These are phyloP conservation scores for Penicillium sp. DNA, from an alignment of 2,329 filamentous ascomycete genomes.

Conservation along the genomic window DNA sequence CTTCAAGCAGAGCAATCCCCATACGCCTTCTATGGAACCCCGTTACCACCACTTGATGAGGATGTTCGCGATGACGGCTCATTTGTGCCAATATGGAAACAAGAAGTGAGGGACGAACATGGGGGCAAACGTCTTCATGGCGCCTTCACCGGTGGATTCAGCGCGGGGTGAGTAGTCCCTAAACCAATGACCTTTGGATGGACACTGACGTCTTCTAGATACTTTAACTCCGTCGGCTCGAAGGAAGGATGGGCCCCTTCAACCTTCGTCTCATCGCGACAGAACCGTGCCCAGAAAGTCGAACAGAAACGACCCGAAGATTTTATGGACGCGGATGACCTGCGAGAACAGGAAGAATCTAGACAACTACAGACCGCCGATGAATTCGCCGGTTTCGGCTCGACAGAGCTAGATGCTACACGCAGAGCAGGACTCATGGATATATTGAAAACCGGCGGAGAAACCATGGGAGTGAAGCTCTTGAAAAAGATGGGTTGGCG, in stretches of 20 bases:
- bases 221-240: constrained; percentile 96
- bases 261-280: constrained; percentile 85
- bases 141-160: constrained; percentile 94
- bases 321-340: constrained; percentile 97
- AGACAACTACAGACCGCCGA: constrained; percentile 69
- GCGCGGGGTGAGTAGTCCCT: constrained; percentile 71
- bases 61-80: constrained; percentile 83
- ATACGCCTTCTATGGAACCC: constrained; percentile 78
- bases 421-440: constrained; percentile 62
- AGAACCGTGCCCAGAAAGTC: constrained; percentile 61
- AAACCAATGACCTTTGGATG: background rate
- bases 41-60: constrained; percentile 73
- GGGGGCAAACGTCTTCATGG: constrained; percentile 89
- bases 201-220: constrained; percentile 55
- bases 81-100: constrained; percentile 95
- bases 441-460: constrained; percentile 67
- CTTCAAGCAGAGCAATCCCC: constrained; percentile 64
- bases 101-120: constrained; percentile 90
- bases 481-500: constrained; percentile 94
- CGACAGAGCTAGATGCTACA: constrained; percentile 55
- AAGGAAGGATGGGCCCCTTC: constrained; percentile 97
- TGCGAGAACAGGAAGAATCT: constrained; percentile 79
- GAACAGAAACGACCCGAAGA: constrained; percentile 70
- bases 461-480: constrained; percentile 83
- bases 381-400: constrained; percentile 73